phyloP scores from a whole-genome alignment of 768 basidiomycete species.

The Plicaturopsis crispa region DNA sequence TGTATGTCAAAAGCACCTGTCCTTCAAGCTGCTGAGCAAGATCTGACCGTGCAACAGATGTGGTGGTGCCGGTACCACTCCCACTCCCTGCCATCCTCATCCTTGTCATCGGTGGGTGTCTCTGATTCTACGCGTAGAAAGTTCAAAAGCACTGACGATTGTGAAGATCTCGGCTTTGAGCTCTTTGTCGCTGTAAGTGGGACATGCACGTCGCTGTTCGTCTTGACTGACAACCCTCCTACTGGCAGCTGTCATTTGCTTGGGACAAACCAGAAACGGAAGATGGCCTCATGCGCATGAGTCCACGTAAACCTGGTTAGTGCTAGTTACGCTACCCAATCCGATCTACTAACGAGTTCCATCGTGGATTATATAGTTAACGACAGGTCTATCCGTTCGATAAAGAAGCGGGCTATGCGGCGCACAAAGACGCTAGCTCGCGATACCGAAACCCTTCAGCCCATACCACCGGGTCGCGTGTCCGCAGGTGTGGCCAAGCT shows the following conservation, averaged over 20 bases:
- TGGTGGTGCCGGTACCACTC: conserved; percentile 59
- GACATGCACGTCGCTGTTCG: neutral
- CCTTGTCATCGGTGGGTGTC: conserved; percentile 52
- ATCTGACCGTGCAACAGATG: conserved; percentile 30
- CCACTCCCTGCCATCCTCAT: conserved; percentile 64
- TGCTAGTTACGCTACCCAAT: too few species aligned
- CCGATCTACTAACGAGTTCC: neutral
- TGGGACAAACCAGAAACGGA: conserved; percentile 64
- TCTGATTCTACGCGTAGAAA: neutral
- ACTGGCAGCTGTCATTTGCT: conserved; percentile 51
- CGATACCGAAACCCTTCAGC: conserved; percentile 44
- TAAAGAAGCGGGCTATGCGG: conserved; percentile 50
- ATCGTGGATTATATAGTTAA: conserved; percentile 33
- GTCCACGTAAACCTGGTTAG: conserved; percentile 57
- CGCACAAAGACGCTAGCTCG: conserved; percentile 46
- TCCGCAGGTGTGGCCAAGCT: conserved; percentile 29
- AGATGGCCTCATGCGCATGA: conserved; percentile 62
- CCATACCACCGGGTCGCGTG: conserved; percentile 33
- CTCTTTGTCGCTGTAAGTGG: conserved; percentile 54
- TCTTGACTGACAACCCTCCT: neutral
- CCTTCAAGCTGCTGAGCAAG: neutral
- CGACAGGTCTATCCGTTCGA: conserved; percentile 40
- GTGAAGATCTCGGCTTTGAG: conserved; percentile 63
- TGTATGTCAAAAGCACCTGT: conserved; percentile 35
- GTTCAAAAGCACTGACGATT: neutral